Evolutionary conservation across 148 eudicot genomes (phyloP).

Genomic region (Cornus florida): DNA sequence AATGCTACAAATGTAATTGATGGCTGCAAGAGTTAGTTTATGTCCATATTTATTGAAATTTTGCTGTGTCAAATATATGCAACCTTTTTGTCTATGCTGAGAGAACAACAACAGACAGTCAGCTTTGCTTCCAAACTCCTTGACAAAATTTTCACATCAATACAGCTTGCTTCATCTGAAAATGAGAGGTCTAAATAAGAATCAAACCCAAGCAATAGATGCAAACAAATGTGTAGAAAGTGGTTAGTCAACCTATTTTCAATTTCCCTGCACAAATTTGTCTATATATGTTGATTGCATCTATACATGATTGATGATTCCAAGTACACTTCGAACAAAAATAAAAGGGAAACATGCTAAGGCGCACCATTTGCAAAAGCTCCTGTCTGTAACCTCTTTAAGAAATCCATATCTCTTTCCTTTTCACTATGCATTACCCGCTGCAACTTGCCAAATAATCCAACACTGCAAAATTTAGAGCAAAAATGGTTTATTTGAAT

Average conservation of each 20-base stretch:
- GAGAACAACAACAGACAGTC: constrained; percentile 69
- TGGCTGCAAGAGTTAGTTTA: neutral
- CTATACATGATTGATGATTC: constrained; percentile 1
- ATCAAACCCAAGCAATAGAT: neutral
- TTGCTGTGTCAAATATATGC: neutral
- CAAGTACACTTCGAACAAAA: neutral
- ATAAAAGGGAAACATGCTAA: neutral
- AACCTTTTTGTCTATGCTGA: constrained; percentile 57
- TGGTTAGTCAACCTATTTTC: neutral
- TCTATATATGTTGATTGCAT: neutral
- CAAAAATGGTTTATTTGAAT: neutral
- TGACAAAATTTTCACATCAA: constrained; percentile 74
- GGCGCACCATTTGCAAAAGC: constrained; percentile 44
- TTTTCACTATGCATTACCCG: constrained; percentile 67
- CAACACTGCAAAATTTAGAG: constrained; percentile 37
- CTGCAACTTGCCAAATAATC: constrained; percentile 72
- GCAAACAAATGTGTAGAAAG: neutral
- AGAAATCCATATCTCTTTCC: constrained; percentile 55
- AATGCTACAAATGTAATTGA: neutral
- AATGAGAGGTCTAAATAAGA: neutral
- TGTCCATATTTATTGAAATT: neutral
- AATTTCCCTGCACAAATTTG: neutral
- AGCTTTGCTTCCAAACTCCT: constrained; percentile 81
- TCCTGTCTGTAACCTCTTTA: constrained; percentile 46
- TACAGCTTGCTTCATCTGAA: constrained; percentile 52